Percentiles rank a stretch among this genome's conserved stretches.
Conservation (phyloP, 2,329 filamentous ascomycete genomes). For the Aspergillus phoenicis region DNA sequence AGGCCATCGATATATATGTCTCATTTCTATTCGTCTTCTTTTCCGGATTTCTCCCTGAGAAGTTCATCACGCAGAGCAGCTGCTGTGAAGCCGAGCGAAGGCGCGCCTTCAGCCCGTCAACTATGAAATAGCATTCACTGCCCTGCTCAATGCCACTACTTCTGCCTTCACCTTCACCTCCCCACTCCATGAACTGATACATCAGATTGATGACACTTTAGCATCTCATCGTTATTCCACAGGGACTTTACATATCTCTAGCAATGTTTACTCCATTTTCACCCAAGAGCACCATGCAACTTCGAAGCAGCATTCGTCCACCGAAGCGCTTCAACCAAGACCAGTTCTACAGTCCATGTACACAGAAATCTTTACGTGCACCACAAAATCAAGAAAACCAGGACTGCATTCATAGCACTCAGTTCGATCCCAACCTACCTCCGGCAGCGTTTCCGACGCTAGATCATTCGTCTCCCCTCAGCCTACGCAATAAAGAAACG, state of each 20-base stretch:
- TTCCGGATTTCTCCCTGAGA: too few species aligned
- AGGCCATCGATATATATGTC: too few species aligned
- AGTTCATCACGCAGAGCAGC: too few species aligned
- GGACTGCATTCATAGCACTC: constrained; percentile 21
- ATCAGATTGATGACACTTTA: not conserved
- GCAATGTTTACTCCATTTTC: not conserved
- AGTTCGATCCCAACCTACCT: constrained; percentile 43
- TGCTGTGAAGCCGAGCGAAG: not conserved
- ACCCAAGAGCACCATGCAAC: constrained; percentile 30
- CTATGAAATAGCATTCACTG: not conserved
- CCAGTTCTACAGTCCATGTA: constrained; percentile 19
- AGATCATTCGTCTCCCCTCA: constrained; percentile 19
- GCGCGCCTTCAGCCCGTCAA: not conserved
- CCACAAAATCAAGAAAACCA: constrained; percentile 15
- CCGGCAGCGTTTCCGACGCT: constrained; percentile 48
- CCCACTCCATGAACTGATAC: not conserved
- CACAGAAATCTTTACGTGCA: constrained; percentile 19
- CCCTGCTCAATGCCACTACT: not conserved
- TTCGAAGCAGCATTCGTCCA: constrained; percentile 34
- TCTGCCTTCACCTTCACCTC: not conserved
- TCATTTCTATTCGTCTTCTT: too few species aligned
- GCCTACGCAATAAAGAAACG: not conserved
- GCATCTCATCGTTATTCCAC: not conserved
- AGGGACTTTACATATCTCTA: not conserved
- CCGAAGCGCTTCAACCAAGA: constrained; percentile 36